Base-by-base conservation (phyloP, 306 rosid genomes). In the Medicago truncatula region DNA sequence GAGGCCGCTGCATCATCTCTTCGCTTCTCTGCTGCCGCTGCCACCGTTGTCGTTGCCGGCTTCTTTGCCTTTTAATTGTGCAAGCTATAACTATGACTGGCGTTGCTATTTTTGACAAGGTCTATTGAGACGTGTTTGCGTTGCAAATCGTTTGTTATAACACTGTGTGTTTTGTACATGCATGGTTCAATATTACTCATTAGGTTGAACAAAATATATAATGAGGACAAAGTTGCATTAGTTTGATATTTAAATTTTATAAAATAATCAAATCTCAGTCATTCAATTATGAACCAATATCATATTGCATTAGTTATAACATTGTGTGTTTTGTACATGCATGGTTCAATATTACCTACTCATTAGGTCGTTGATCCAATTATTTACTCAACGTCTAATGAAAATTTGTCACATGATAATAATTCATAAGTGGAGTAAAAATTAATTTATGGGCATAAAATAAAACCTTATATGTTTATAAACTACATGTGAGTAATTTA, bases 11-110 rank as follows among this genome's bases (percentile, higher is more conserved):
- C 85, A 50, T 31, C 85, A 4, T 1, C 77, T 17, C 43, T 41
- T 31, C 28, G 18, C 6, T 4, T 58, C 4, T 78, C 85, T 0
- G 17, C 61, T 0, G 14, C 11, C 0, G 46, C 53, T 2, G 31
- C 74, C 2, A 58, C 39, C 1, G 54, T 71, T 0, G 52, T 36
- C 0, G 17, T 49, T 5, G 84, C 1, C 4, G 47, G 67, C 3
- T 17, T 67, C 16, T 47, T 88, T 63, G 83, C 69, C 49, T 69
- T 86, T 38, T 91, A 83, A 83, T 2, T 17, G 64, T 36, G 67
- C 40, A 63, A 16, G 28, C 14, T 28, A 41, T 65, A 20, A 1
- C 13, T 50, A 23, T 71, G 25, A 36, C 8, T 14, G 57, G 57
- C 20, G 56, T 54, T 71, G 54, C 12, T 56, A 13, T 56, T 72